phyloP scores from a whole-genome alignment of 129 eudicot species.

The Silybum marianum region DNA sequence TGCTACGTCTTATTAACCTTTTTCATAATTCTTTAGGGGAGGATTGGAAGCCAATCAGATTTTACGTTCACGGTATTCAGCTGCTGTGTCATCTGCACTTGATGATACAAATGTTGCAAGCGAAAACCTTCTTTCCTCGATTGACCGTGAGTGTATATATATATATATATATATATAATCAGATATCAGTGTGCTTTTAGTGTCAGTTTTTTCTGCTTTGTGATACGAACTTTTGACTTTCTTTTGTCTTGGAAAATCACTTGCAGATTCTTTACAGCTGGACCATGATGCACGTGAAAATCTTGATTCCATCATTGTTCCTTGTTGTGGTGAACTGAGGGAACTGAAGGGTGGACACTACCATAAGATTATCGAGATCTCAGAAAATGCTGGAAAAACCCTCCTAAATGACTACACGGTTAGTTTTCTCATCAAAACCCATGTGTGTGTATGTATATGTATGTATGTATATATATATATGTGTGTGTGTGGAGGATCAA shows the following conservation, averaged over 20 bases:
- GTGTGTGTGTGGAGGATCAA: too few species aligned
- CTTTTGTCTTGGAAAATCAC: background rate
- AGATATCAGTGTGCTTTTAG: background rate
- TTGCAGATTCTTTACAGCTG: constrained; percentile 83
- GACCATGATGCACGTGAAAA: constrained; percentile 84
- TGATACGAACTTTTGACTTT: background rate
- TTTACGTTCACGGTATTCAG: constrained; percentile 64
- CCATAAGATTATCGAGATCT: constrained; percentile 84
- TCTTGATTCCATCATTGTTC: constrained; percentile 87
- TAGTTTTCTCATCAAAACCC: constrained; percentile 23
- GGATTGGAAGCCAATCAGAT: constrained; percentile 85
- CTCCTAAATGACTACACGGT: constrained; percentile 87
- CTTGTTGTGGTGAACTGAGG: constrained; percentile 85
- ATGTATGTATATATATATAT: too few species aligned
- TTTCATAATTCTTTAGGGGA: constrained; percentile 40
- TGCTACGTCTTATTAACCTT: background rate
- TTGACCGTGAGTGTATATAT: constrained; percentile 62
- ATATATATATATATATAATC: constrained; percentile 13
- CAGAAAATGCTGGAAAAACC: constrained; percentile 90
- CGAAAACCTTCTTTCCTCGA: constrained; percentile 71
- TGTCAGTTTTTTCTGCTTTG: background rate
- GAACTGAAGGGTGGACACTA: constrained; percentile 80
- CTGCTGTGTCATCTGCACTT: constrained; percentile 79
- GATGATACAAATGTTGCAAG: constrained; percentile 73
- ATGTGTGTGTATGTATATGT: background rate